Percentiles rank a stretch among this genome's conserved stretches.
phyloP scores from a whole-genome alignment of 352 stramenopile species.

The Phytophthora hibernalis region DNA sequence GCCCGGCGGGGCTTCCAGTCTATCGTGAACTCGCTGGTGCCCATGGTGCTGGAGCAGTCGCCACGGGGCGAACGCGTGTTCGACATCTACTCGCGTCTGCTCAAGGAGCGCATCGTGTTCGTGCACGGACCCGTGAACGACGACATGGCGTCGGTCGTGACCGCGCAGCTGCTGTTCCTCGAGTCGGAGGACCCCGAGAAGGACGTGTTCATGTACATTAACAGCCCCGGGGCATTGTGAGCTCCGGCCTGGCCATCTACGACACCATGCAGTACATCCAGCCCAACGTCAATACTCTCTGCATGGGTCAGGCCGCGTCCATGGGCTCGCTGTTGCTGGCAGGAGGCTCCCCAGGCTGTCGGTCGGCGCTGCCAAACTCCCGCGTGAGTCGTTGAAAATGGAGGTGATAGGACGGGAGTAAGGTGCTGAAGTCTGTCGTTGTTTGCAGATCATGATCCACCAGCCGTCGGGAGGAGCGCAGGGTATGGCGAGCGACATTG shows the following conservation, averaged over 20 bases:
- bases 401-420: background rate
- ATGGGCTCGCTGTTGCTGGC: slow-evolving; percentile 97
- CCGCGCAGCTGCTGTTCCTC: slow-evolving; percentile 94
- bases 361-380: slow-evolving; percentile 94
- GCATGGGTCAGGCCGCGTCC: slow-evolving; percentile 96
- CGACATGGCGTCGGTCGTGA: slow-evolving; percentile 85
- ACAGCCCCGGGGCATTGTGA: slow-evolving; percentile 98
- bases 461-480: slow-evolving; percentile 96
- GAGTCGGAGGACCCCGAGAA: slow-evolving; percentile 97
- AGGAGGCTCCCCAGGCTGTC: slow-evolving; percentile 88
- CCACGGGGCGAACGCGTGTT: slow-evolving; percentile 94
- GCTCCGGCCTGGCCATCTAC: slow-evolving; percentile 97
- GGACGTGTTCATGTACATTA: slow-evolving; percentile 99
- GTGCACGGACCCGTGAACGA: slow-evolving; percentile 95
- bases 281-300: slow-evolving; percentile 97
- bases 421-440: slow-evolving; percentile 19
- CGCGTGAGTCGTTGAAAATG: slow-evolving; percentile 66
- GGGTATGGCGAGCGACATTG: slow-evolving; percentile 98
- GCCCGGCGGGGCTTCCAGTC: slow-evolving; percentile 57
- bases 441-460: slow-evolving; percentile 97
- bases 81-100: slow-evolving; percentile 98
- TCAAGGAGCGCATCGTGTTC: slow-evolving; percentile 98
- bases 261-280: slow-evolving; percentile 99
- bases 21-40: slow-evolving; percentile 82
- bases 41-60: slow-evolving; percentile 95